These are phyloP conservation scores for Handroanthus guayacan DNA, from an alignment of 257 asterid genomes.

Conservation along the genomic window DNA sequence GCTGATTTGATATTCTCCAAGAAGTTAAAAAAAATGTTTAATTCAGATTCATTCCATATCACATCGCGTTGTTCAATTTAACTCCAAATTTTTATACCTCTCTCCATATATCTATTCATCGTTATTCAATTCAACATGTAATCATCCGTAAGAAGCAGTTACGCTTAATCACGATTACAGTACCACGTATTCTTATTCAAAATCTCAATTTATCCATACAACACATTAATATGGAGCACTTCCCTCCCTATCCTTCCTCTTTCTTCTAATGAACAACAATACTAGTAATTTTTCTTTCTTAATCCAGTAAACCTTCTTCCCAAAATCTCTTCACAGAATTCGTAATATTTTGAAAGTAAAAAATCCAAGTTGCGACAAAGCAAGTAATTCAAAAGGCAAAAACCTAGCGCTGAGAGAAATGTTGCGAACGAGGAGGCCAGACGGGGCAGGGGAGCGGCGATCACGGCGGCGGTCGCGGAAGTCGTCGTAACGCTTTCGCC, in stretches of 20 bases:
- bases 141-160: not conserved
- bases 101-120: not conserved
- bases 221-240: not conserved
- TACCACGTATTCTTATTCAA: not conserved
- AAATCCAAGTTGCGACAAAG: not conserved
- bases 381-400: not conserved
- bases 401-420: conserved; percentile 85
- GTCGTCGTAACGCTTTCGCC: conserved; percentile 80
- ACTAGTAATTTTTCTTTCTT: not conserved
- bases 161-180: not conserved
- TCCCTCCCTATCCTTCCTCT: not conserved
- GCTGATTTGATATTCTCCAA: not conserved
- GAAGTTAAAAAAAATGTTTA: not conserved
- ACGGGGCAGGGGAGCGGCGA: conserved; percentile 82
- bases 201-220: not conserved
- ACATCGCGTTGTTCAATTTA: not conserved
- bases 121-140: not conserved
- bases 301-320: not conserved
- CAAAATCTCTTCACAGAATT: not conserved
- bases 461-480: conserved; percentile 74
- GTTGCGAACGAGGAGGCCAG: conserved; percentile 96
- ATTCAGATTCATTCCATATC: not conserved
- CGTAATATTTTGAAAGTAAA: not conserved
- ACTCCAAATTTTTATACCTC: not conserved
- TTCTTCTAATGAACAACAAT: not conserved